These are phyloP conservation scores for Lycium ferocissimum DNA, from an alignment of 257 asterid species.

Conservation along the genomic window DNA sequence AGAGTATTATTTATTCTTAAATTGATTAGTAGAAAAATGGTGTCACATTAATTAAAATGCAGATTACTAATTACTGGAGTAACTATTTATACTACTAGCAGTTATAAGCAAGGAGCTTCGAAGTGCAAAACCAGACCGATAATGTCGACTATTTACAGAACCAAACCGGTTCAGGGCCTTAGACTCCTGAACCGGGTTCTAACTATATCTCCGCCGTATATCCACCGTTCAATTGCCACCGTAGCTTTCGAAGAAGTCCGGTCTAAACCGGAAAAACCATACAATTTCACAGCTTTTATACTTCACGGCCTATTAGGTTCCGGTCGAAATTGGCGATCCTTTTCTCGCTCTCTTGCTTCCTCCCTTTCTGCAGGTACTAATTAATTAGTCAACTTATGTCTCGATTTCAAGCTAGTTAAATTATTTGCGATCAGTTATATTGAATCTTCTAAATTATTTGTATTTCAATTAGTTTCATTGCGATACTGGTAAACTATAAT, in stretches of 20 bases:
- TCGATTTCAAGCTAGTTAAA: too few species aligned
- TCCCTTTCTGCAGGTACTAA: constrained; percentile 58
- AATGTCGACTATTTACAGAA: constrained; percentile 48
- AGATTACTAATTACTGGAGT: not conserved
- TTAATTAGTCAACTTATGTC: not conserved
- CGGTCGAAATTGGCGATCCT: constrained; percentile 94
- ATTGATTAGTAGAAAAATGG: too few species aligned
- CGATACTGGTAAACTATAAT: too few species aligned
- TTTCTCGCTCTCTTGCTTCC: constrained; percentile 74
- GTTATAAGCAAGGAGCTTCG: not conserved
- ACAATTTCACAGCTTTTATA: constrained; percentile 72
- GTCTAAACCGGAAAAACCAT: constrained; percentile 56
- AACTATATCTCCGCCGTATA: constrained; percentile 27
- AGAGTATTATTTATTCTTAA: too few species aligned
- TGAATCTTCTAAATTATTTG: too few species aligned
- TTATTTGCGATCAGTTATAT: too few species aligned
- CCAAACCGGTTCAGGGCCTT: constrained; percentile 42
- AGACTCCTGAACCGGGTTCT: constrained; percentile 49
- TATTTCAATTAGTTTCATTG: too few species aligned
- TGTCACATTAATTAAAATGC: too few species aligned
- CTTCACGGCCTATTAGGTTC: constrained; percentile 96
- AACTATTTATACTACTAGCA: not conserved
- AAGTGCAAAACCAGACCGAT: not conserved
- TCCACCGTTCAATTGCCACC: constrained; percentile 54
- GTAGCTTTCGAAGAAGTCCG: constrained; percentile 78